Conservation (phyloP, 2,329 filamentous ascomycete genomes). For the Fusarium subglutinans region DNA sequence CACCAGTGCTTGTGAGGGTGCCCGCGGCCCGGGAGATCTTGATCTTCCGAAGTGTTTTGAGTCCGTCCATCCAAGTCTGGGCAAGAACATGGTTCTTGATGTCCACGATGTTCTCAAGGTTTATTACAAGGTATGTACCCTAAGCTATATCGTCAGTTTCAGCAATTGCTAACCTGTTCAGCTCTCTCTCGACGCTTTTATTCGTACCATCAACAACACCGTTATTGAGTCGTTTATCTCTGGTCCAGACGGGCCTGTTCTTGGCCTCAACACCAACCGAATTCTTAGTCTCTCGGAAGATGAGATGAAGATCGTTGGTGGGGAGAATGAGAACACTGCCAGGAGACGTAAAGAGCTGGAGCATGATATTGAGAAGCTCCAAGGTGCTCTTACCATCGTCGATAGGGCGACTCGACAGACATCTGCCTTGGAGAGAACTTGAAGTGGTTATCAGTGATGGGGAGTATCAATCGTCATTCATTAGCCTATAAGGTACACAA, state of each 20-base stretch:
- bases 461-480: not conserved
- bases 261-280: slow-evolving; percentile 9
- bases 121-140: slow-evolving; percentile 47
- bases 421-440: not conserved
- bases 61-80: slow-evolving; percentile 5
- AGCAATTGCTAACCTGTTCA: slow-evolving; percentile 9
- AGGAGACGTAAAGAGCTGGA: slow-evolving; percentile 23
- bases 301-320: slow-evolving; percentile 12
- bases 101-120: slow-evolving; percentile 50
- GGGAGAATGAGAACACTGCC: slow-evolving; percentile 28
- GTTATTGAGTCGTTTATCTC: slow-evolving; percentile 27
- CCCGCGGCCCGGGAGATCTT: not conserved
- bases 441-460: not conserved
- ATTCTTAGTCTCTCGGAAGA: slow-evolving; percentile 22
- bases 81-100: slow-evolving; percentile 45
- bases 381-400: slow-evolving; percentile 25
- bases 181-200: slow-evolving; percentile 44
- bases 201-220: slow-evolving; percentile 29
- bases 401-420: slow-evolving; percentile 26
- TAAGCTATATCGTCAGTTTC: too few relatives aligned
- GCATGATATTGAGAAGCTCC: slow-evolving; percentile 33
- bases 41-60: slow-evolving; percentile 1
- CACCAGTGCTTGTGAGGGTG: not conserved
- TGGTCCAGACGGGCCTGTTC: slow-evolving; percentile 28
- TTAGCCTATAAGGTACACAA: not conserved